A percentile compares a stretch with the other conserved stretches of the same genome.
phyloP scores from a whole-genome alignment of 169 alveolate genomes.

The Babesia caballi region DNA sequence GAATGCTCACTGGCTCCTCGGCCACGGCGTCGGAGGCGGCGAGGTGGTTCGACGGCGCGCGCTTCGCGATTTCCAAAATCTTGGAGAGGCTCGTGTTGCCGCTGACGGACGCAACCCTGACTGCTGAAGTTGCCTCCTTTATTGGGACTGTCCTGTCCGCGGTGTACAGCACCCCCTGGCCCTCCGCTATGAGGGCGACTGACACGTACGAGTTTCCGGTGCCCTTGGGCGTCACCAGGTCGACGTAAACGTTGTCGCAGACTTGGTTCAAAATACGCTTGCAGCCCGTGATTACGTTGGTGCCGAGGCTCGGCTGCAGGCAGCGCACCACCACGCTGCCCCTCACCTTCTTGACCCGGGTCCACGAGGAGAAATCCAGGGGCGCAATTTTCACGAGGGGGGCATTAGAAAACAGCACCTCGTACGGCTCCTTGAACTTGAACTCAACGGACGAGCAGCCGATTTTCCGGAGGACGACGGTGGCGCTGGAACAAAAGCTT shows the following conservation, averaged over 20 bases:
- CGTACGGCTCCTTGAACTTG: constrained; percentile 53
- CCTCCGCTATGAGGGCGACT: constrained; percentile 61
- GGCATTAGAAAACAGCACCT: constrained; percentile 33
- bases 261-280: constrained; percentile 36
- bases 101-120: neutral
- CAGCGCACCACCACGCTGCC: constrained; percentile 53
- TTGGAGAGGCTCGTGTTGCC: constrained; percentile 36
- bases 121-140: neutral
- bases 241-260: constrained; percentile 59
- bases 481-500: constrained; percentile 39
- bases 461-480: constrained; percentile 39
- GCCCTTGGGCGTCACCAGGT: constrained; percentile 51
- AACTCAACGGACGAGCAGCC: constrained; percentile 38
- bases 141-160: constrained; percentile 19
- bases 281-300: constrained; percentile 41
- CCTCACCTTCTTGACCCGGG: constrained; percentile 39
- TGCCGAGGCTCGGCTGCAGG: constrained; percentile 57
- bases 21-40: neutral
- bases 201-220: constrained; percentile 24
- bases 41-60: neutral
- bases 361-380: constrained; percentile 17
- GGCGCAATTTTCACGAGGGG: constrained; percentile 60
- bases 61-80: constrained; percentile 37
- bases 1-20: neutral
- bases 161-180: constrained; percentile 34